Base-by-base conservation (phyloP, 2,329 filamentous ascomycete species). In the Verticillium albo-atrum region DNA sequence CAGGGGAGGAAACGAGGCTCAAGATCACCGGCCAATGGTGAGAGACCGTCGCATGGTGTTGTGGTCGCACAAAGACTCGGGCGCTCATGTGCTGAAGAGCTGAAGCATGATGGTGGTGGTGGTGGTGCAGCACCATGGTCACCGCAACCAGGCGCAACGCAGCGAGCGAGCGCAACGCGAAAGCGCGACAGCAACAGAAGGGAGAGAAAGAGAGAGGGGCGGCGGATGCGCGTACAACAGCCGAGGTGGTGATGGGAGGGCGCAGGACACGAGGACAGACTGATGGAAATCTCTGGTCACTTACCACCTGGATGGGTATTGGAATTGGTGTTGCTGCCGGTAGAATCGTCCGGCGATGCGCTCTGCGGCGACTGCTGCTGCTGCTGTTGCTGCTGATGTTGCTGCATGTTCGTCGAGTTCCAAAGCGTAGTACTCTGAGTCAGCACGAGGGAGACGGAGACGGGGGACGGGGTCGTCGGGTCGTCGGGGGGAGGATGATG, bases 371-470 rank as follows among this genome's bases (percentile, higher is more conserved):
- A 20, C 37, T 23, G 37, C n/a, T 23, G 37, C 9, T 20, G 28
- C 17, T 32, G 52, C 23, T 54, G 27, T 28, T 32, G 28, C 34
- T 34, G 53, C 53, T 35, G 53, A 42, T 56, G 54, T 10, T 56
- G 53, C 54, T 32, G 26, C 54, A 28, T 42, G 23, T 30, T 54
- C 53, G 32, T 54, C 54, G 32, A n/a, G 54, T 35, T 35, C 54
- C 37, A 47, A 47, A 27, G 42, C 27, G 42, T 23, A n/a, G 28
- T 23, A 20, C 27, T 58, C 57, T 58, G 57, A 58, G 57, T 58
- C 57, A 58, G 57, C 57, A 58, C 25, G 57, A 54, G 47, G 26
- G 28, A 23, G 28, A 42, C 25, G 34, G 56, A 37, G 28, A 28
- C 9, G 4, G 23, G 51, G 51, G 35, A 17, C 35, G 30, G 30